Evolutionary conservation across 805 yeast genomes (phyloP), one percentile per base, ranked within the genome.

Genomic region (Saccharomyces mikatae): DNA sequence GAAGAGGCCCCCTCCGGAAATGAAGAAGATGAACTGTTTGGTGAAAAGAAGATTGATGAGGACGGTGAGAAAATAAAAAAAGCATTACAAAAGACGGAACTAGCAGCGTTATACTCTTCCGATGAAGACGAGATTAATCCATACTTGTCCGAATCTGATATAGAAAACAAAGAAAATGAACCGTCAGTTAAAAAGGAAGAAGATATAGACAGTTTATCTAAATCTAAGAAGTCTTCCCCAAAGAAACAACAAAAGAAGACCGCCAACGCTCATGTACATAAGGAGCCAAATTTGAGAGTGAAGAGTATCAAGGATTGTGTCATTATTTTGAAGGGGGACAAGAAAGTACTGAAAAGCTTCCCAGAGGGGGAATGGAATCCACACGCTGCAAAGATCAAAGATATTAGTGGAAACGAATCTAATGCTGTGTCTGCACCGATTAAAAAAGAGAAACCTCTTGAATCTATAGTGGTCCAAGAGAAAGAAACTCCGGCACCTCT

Each of bases 51-150:
- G 64, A 87, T 90, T 48, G 96, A 91, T 70, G 89, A 87, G 65
- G 97, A 89, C 68, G 97, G 98, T 61, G 85, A 84, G 65, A 86
- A 85, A 66, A 80, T 92, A 56, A 82, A 89, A 62, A 87, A 87
- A 69, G 90, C 94, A 1, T 77, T 94, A 62, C 83, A 86, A 58
- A 85, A 89, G 62, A 82, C 92, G 30, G 97, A 92, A 68, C 84
- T 89, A 70, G 86, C 85, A 61, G 96, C 86, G 4, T 62, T 74
- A 52, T 74, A 74, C 56, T 91, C 89, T 49, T 90, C 92, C 62
- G 97, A 90, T 62, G 95, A 87, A 59, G 92, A 88, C 52, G 94
- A 89, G 53, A 82, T 80, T 48, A 89, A 89, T 67, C 97, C 97
- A 44, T 90, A 89, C 64, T 74, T 86, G 24, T 81, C 86, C 49